These are phyloP conservation scores for Boletus edulis DNA, from an alignment of 768 basidiomycete genomes.

Conservation along the genomic window DNA sequence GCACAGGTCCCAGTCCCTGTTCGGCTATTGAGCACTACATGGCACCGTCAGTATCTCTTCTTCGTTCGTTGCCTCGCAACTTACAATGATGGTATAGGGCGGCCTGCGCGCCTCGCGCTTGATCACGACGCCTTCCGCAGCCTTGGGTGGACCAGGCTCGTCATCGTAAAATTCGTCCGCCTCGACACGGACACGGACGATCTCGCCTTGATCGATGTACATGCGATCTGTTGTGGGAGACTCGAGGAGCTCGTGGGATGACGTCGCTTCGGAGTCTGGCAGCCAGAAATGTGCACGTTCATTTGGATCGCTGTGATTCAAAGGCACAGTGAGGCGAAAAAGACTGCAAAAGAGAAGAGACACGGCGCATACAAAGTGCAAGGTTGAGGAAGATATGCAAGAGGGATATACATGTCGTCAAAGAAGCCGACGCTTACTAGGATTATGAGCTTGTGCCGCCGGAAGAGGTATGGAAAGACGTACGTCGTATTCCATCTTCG, in stretches of 20 bases:
- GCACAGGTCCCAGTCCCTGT: slow-evolving; percentile 73
- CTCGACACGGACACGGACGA: slow-evolving; percentile 76
- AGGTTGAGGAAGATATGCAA: slow-evolving; percentile 76
- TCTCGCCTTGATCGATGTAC: slow-evolving; percentile 78
- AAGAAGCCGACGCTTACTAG: slow-evolving; percentile 90
- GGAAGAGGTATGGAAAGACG: slow-evolving; percentile 25
- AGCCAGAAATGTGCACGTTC: slow-evolving; percentile 86
- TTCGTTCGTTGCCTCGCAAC: not conserved
- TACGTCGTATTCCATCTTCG: slow-evolving; percentile 80
- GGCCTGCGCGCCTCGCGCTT: slow-evolving; percentile 42
- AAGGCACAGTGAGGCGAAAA: not conserved
- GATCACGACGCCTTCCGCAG: slow-evolving; percentile 62
- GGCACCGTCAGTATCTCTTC: not conserved
- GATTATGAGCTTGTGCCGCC: not conserved
- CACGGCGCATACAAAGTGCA: slow-evolving; percentile 62
- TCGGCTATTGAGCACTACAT: slow-evolving; percentile 81
- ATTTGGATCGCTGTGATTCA: slow-evolving; percentile 63
- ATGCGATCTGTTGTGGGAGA: slow-evolving; percentile 63
- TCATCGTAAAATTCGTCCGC: slow-evolving; percentile 83
- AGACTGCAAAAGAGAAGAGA: not conserved
- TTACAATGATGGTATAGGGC: no score
- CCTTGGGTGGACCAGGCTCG: slow-evolving; percentile 81
- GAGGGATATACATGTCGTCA: slow-evolving; percentile 87
- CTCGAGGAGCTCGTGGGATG: slow-evolving; percentile 63
- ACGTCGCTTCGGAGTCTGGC: slow-evolving; percentile 53